Percentiles rank a stretch among this genome's conserved stretches.
Evolutionary conservation across 495 filamentous ascomycete genomes (phyloP).

Genomic region (Tirmania nivea): DNA sequence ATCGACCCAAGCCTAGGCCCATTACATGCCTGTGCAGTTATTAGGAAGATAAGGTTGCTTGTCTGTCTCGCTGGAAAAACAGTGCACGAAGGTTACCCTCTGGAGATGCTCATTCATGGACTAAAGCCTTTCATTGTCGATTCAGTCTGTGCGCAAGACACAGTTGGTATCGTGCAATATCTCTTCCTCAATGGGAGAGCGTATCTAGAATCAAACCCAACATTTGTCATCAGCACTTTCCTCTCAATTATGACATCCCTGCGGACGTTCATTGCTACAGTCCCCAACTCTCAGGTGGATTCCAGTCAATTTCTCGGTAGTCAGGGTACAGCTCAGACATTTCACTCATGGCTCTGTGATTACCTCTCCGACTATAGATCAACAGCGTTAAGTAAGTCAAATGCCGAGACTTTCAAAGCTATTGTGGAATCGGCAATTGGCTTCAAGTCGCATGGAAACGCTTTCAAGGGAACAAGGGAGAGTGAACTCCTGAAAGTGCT

Average conservation of each 20-base stretch:
- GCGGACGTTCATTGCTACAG: slow-evolving; percentile 40
- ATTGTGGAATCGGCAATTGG: slow-evolving; percentile 41
- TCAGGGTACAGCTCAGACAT: slow-evolving; percentile 39
- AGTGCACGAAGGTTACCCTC: slow-evolving; percentile 52
- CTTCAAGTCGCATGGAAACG: slow-evolving; percentile 36
- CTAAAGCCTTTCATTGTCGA: slow-evolving; percentile 61
- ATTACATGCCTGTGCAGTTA: slow-evolving; percentile 60
- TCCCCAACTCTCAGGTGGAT: slow-evolving; percentile 43
- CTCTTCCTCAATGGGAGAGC: slow-evolving; percentile 44
- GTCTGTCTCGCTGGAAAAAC: slow-evolving; percentile 52
- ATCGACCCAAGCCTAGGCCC: slow-evolving; percentile 77
- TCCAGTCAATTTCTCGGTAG: slow-evolving; percentile 52
- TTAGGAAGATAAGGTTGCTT: slow-evolving; percentile 67
- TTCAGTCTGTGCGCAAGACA: slow-evolving; percentile 74
- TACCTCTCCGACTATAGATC: slow-evolving; percentile 38
- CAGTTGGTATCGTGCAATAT: slow-evolving; percentile 70
- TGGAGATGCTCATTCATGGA: slow-evolving; percentile 80
- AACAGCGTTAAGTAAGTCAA: slow-evolving; percentile 24
- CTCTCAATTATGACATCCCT: slow-evolving; percentile 56
- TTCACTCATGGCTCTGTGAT: slow-evolving; percentile 47
- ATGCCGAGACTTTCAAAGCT: slow-evolving; percentile 34
- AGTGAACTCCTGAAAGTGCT: slow-evolving; percentile 52
- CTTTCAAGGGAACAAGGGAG: slow-evolving; percentile 38
- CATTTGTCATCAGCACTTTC: slow-evolving; percentile 57
- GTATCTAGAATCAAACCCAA: slow-evolving; percentile 41